These are phyloP conservation scores for Mycosarcoma maydis DNA, from an alignment of 1,284 basidiomycete genomes.

Conservation along the genomic window DNA sequence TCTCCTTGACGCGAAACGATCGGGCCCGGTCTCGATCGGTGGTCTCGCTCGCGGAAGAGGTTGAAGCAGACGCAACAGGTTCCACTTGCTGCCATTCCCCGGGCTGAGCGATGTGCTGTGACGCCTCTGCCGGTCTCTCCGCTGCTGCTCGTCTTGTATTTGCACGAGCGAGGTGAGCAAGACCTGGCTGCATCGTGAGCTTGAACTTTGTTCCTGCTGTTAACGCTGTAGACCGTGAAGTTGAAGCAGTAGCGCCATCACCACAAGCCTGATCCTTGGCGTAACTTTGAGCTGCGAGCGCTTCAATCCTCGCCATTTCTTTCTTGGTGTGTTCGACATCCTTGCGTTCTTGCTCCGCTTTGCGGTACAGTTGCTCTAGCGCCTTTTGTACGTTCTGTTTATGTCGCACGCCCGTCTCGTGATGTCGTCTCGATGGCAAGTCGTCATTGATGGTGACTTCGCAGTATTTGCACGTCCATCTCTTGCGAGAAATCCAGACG, in stretches of 20 bases:
- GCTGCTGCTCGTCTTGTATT: background rate
- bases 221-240: constrained; percentile 30
- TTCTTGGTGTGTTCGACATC: constrained; percentile 84
- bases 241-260: constrained; percentile 2
- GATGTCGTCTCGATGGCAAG: constrained; percentile 79
- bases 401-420: constrained; percentile 92
- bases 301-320: constrained; percentile 86
- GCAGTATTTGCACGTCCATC: constrained; percentile 67
- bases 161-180: background rate
- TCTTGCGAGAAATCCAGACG: constrained; percentile 61
- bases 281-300: constrained; percentile 70
- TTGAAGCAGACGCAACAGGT: constrained; percentile 6
- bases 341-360: constrained; percentile 85
- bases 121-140: constrained; percentile 72
- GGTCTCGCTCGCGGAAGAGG: background rate
- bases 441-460: constrained; percentile 63
- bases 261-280: constrained; percentile 53
- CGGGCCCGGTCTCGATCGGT: constrained; percentile 50
- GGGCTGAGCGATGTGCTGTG: constrained; percentile 76
- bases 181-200: background rate
- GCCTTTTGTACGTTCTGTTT: constrained; percentile 92
- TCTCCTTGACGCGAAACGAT: constrained; percentile 52
- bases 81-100: constrained; percentile 82
- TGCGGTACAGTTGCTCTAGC: constrained; percentile 89
- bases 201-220: background rate